Evolutionary conservation across 169 alveolate species (phyloP), one percentile per base, ranked within the genome.

Genomic region (Cytauxzoon felis): DNA sequence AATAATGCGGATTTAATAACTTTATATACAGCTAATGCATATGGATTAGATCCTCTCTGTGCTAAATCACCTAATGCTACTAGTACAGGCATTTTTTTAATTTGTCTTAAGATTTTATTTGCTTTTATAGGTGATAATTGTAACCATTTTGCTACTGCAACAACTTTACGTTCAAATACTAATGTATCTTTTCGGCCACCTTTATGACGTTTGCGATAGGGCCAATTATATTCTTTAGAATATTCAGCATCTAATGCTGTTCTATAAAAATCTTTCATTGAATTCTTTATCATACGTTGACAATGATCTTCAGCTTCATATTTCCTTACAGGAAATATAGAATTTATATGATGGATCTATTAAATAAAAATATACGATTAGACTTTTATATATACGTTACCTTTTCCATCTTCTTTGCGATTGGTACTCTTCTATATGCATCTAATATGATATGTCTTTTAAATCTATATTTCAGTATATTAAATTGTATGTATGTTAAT

Each of bases 31-130:
- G 85, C 79, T 6, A 75, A 40, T 9, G 85, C 85, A 48, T 75
- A 75, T 19, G 60, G 63, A 48, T 75, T 75, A 4, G 80, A 52
- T 30, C 79, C 79, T 5, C 79, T 69, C 30, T 75, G 78, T 0
- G 85, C 78, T 27, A 75, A 50, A 29, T 62, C 85, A 0, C 85
- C 85, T 43, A 75, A 54, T 26, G 85, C 85, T 16, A 75, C 78
- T 56, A 75, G 59, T 16, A 75, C 85, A 11, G 85, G 85, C 49
- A 64, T 62, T 59, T 75, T 75, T 19, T 56, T 52, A 7, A 75
- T 64, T 51, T 75, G 85, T 45, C 81, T 51, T 24, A 63, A 62
- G 11, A 75, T 33, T 51, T 64, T 62, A 36, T 54, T 57, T 27
- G 59, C 60, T 45, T 75, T 75, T 3, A 63, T 75, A 38, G 85